Evolutionary conservation across 73 alveolate genomes (phyloP), one percentile per base, ranked within the genome.

Genomic region (Durusdinium trenchii): DNA sequence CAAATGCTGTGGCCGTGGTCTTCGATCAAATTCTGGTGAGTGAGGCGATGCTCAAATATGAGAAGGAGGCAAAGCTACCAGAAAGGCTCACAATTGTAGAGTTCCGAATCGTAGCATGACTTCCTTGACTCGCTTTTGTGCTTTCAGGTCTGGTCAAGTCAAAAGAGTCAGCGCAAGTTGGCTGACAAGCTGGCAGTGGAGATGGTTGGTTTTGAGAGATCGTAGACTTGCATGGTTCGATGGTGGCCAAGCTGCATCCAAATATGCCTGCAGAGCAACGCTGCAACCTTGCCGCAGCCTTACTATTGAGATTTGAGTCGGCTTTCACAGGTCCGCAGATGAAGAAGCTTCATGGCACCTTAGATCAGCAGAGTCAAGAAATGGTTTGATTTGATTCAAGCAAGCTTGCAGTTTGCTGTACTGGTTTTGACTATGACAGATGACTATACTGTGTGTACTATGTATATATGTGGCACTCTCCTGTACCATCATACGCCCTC

Each of bases 141-240:
- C 20, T 18, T 3, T 1, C 82, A 91, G 98, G 98, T 91, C 98
- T 28, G 98, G 98, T 42, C 82, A 78, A 78, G 98, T 91, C 47
- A 91, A 91, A 54, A 87, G 98, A 9, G 50, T 91, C 87, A 91
- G 81, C 67, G 47, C 69, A 32, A 78, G 83, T 76, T 91, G 84
- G 67, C 45, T 91, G 30, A n/a, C 98, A 30, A 91, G 98, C 98
- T 91, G 98, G 98, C 90, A 91, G 38, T 91, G 98, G 98, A 76
- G 98, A 36, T 91, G 98, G 98, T 76, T 91, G 78, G 98, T 91
- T 23, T 78, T 91, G 87, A 91, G 69, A 76, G 98, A 91, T 42
- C 85, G 98, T 35, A 51, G 98, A 14, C 78, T 71, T 30, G 98
- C 98, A 3, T 91, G 98, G 98, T 91, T 91, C 50, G 98, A 91